Evolutionary conservation across 805 yeast species (phyloP), one percentile per base, ranked within the genome.

Genomic region (Grigorovia yakushimaensis): DNA sequence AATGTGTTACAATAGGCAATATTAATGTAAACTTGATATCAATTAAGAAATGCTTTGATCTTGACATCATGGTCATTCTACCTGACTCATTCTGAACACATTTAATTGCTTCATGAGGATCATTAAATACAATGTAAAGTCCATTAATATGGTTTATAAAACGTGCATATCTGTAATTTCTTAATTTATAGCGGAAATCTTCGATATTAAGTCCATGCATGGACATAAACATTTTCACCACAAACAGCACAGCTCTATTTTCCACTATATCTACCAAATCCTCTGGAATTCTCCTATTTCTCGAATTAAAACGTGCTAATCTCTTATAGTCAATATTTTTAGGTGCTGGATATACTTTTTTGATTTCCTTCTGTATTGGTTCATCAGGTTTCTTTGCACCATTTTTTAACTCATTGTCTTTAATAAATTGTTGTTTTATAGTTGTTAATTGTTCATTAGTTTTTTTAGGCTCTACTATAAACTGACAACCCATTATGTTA

Each of bases 91-190:
- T 45, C 20, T 50, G 53, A 47, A 53, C 46, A 52, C 64, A 61
- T 21, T 50, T 52, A 19, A 51, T 54, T 7, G 66, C 66, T 39
- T 60, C 59, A 15, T 45, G 44, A 18, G 56, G 44, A 44, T 61
- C 71, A 54, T 79, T 79, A 64, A 88, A 88, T 1, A 85, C 80
- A 37, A 87, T 70, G 55, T 75, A 87, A 54, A 82, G 82, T 0
- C 96, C 96, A 1, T 73, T 63, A 0, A 55, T 53, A 52, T 84
- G 89, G 4, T 78, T 72, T 43, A 83, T 59, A 2, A 87, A 77
- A 47, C 84, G 70, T 0, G 79, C 75, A 81, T 88, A 83, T 47
- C 75, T 77, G 57, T 82, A 82, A 43, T 72, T 74, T 39, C 73
- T 73, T 30, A 87, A 66, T 27, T 72, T 70, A 23, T 74, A 71